phyloP scores from a whole-genome alignment of 2,329 filamentous ascomycete species.

The Colletotrichum musae region DNA sequence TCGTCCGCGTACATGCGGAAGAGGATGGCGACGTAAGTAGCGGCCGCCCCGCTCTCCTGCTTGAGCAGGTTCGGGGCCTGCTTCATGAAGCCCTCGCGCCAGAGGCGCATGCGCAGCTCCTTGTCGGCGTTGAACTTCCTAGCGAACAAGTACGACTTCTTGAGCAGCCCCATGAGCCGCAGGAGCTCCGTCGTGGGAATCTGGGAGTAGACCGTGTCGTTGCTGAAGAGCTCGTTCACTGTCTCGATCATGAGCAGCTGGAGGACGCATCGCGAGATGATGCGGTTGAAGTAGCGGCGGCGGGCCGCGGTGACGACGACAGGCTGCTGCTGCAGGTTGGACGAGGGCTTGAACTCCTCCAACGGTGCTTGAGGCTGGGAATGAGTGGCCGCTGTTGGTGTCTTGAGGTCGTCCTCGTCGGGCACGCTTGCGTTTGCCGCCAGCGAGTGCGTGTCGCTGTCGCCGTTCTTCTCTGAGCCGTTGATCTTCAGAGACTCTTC shows the following conservation, averaged over 20 bases:
- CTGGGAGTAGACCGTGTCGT: slow-evolving; percentile 92
- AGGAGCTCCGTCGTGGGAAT: slow-evolving; percentile 93
- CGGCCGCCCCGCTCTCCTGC: slow-evolving; percentile 93
- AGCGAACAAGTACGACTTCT: slow-evolving; percentile 96
- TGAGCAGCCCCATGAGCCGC: slow-evolving; percentile 92
- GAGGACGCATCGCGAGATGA: slow-evolving; percentile 97
- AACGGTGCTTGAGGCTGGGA: slow-evolving; percentile 64
- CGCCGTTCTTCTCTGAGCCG: slow-evolving; percentile 61
- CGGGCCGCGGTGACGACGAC: slow-evolving; percentile 94
- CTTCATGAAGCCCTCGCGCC: slow-evolving; percentile 99
- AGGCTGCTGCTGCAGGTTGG: slow-evolving; percentile 86
- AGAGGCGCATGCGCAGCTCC: slow-evolving; percentile 92
- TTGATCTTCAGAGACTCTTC: slow-evolving; percentile 75
- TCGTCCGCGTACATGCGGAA: slow-evolving; percentile 98
- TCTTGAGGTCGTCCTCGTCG: slow-evolving; percentile 53
- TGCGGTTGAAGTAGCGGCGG: slow-evolving; percentile 97
- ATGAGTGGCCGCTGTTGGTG: slow-evolving; percentile 47
- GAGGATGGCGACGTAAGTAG: slow-evolving; percentile 95
- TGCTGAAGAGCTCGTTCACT: slow-evolving; percentile 98
- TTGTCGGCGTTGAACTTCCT: slow-evolving; percentile 98
- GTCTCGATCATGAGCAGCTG: slow-evolving; percentile 99
- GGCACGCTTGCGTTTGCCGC: slow-evolving; percentile 47
- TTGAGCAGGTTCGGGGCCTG: slow-evolving; percentile 98
- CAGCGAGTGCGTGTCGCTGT: slow-evolving; percentile 49
- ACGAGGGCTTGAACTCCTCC: slow-evolving; percentile 89